Conservation (phyloP, 345 rosid genomes). For the Hibiscus tridactylites region DNA sequence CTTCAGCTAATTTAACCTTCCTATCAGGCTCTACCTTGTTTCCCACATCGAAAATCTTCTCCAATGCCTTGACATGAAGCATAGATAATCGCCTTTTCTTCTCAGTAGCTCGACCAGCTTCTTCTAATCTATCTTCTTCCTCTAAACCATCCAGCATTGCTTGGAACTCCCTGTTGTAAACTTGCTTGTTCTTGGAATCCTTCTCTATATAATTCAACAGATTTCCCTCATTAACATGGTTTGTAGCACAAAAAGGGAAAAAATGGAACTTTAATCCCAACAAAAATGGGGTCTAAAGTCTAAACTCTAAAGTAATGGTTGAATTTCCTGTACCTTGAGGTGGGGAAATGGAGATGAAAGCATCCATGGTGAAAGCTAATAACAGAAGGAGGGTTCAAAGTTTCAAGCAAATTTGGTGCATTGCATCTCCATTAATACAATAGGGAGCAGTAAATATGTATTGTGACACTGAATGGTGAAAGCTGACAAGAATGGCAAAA, state of each 20-base stretch:
- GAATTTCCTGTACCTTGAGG: conserved; percentile 22
- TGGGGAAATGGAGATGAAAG: conserved; percentile 21
- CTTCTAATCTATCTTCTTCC: conserved; percentile 45
- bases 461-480: not conserved
- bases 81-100: conserved; percentile 49
- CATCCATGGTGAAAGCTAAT: conserved; percentile 16
- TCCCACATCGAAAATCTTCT: conserved; percentile 53
- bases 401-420: conserved; percentile 3
- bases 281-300: not conserved
- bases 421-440: not conserved
- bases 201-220: conserved; percentile 20
- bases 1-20: conserved; percentile 44
- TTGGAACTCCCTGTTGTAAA: conserved; percentile 49
- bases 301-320: not conserved
- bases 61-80: conserved; percentile 51
- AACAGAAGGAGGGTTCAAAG: not conserved
- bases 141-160: conserved; percentile 47
- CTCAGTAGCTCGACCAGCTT: conserved; percentile 21
- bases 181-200: conserved; percentile 23
- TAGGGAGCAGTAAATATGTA: not conserved
- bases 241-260: not conserved
- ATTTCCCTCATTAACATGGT: not conserved
- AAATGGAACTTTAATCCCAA: not conserved
- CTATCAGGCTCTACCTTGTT: conserved; percentile 67
- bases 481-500: not conserved